phyloP scores from a whole-genome alignment of 352 stramenopile species.

The Phytopythium chamaehyphon region DNA sequence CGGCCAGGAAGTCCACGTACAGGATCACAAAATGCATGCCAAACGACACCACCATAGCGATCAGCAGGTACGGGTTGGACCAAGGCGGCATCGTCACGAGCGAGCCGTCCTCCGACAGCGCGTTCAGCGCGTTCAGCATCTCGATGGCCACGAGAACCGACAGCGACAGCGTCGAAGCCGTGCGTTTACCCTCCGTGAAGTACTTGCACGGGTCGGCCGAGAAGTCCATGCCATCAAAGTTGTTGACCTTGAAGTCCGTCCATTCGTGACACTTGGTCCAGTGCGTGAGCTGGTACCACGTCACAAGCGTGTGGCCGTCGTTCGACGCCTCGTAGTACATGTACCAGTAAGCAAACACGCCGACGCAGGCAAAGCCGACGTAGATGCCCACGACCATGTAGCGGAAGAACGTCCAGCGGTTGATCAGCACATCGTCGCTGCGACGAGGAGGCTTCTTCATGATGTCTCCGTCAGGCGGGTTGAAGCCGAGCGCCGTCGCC shows the following conservation, averaged over 20 bases:
- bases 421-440: conserved; percentile 97
- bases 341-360: conserved; percentile 94
- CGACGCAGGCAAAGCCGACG: conserved; percentile 89
- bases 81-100: conserved; percentile 91
- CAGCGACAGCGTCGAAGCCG: conserved; percentile 91
- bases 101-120: conserved; percentile 90
- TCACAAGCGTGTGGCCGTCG: conserved; percentile 89
- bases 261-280: conserved; percentile 90
- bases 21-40: conserved; percentile 93
- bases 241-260: conserved; percentile 91
- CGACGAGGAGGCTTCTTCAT: conserved; percentile 96
- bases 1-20: conserved; percentile 90
- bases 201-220: conserved; percentile 90
- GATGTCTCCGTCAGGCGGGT: conserved; percentile 96
- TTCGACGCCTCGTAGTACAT: conserved; percentile 89
- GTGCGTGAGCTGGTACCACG: conserved; percentile 86
- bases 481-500: conserved; percentile 98
- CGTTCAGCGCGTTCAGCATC: conserved; percentile 96
- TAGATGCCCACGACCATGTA: conserved; percentile 97
- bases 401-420: conserved; percentile 95
- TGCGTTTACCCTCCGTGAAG: conserved; percentile 91
- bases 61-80: conserved; percentile 92
- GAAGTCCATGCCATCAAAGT: conserved; percentile 89
- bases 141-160: conserved; percentile 94
- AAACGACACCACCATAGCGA: conserved; percentile 93